Evolutionary conservation across 306 rosid genomes (phyloP).

Genomic region (Medicago truncatula): MtrunA17r5.0-ANR NC_053048.1:3245501-3246000

Average conservation of each 20-base stretch:
- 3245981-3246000: constrained; percentile 46
- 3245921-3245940: constrained; percentile 59
- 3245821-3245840: constrained; percentile 69
- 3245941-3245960: constrained; percentile 56
- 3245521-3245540: too few relatives aligned
- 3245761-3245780: constrained; percentile 33
- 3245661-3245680: too few relatives aligned
- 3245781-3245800: constrained; percentile 53
- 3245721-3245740: constrained; percentile 34
- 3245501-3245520: too few relatives aligned
- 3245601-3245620: too few relatives aligned
- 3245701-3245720: constrained; percentile 49
- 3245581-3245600: too few relatives aligned
- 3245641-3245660: too few relatives aligned
- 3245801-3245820: constrained; percentile 69
- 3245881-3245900: constrained; percentile 66
- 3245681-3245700: background rate
- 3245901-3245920: constrained; percentile 76
- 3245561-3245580: too few relatives aligned
- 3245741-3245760: constrained; percentile 35
- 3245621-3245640: too few relatives aligned
- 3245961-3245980: constrained; percentile 59
- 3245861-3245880: constrained; percentile 55
- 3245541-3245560: too few relatives aligned
- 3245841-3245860: constrained; percentile 71